phyloP scores from a whole-genome alignment of 176 grass and related monocot species.

The Triticum aestivum region DNA sequence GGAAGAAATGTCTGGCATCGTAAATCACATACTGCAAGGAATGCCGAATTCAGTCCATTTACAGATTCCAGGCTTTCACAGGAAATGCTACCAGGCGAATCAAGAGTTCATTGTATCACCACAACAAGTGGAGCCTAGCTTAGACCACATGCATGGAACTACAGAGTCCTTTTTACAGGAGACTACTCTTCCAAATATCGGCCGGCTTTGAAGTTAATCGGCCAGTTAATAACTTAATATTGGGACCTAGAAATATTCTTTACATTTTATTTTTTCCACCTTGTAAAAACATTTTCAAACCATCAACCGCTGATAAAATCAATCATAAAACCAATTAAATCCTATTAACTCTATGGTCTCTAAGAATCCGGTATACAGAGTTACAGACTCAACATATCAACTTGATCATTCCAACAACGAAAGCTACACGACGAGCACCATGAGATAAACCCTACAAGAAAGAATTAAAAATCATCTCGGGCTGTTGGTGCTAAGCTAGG shows the following conservation, averaged over 20 bases:
- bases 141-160: background rate
- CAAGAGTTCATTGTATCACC: background rate
- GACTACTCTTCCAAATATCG: background rate
- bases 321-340: slow-evolving; percentile 3
- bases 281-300: background rate
- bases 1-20: background rate
- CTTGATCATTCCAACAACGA: background rate
- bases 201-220: too few species aligned
- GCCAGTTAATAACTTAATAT: background rate
- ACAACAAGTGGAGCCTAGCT: background rate
- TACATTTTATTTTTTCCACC: background rate
- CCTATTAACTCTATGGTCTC: background rate
- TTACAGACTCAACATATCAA: background rate
- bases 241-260: background rate
- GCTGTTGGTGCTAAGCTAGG: background rate
- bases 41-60: background rate
- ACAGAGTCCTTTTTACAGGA: background rate
- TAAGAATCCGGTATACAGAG: background rate
- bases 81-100: background rate
- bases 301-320: background rate
- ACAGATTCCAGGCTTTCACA: background rate
- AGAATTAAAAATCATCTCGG: background rate
- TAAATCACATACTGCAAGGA: background rate
- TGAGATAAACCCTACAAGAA: background rate
- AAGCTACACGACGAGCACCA: background rate